Evolutionary conservation across 139 green algal genomes (phyloP).

Genomic region (Coccomyxa sp.): DNA sequence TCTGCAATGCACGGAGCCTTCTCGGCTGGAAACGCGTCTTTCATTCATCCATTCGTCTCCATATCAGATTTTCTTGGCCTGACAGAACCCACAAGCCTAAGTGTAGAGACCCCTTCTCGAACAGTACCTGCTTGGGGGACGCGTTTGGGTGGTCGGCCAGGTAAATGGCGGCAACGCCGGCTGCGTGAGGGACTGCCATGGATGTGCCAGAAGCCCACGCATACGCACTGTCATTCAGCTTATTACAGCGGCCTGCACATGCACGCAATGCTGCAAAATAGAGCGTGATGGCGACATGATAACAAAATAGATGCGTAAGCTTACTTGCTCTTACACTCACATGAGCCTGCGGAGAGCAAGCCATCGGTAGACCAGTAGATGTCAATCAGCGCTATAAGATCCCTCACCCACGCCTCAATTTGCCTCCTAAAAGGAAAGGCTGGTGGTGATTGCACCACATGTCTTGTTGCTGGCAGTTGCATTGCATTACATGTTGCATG

Average conservation of each 20-base stretch:
- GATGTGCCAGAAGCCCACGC: constrained; percentile 59
- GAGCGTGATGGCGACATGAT: background rate
- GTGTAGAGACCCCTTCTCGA: background rate
- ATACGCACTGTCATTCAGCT: constrained; percentile 49
- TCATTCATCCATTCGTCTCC: too few species aligned
- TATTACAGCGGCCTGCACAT: constrained; percentile 40
- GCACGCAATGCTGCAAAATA: background rate
- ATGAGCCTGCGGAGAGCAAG: background rate
- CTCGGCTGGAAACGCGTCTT: too few species aligned
- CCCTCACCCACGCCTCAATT: too few species aligned
- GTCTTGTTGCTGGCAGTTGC: background rate
- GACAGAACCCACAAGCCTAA: background rate
- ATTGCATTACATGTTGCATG: background rate
- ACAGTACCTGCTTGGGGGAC: constrained; percentile 39
- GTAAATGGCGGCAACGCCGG: constrained; percentile 59
- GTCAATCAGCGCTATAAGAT: background rate
- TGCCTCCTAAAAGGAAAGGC: too few species aligned
- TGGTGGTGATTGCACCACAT: too few species aligned
- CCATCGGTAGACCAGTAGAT: background rate
- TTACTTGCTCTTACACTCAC: background rate
- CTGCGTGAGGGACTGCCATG: constrained; percentile 72
- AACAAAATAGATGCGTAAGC: background rate
- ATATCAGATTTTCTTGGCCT: too few species aligned
- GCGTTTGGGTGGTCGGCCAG: constrained; percentile 40
- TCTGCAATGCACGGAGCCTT: too few species aligned